phyloP scores from a whole-genome alignment of 2,329 filamentous ascomycete genomes.

The Fusarium hainanense region DNA sequence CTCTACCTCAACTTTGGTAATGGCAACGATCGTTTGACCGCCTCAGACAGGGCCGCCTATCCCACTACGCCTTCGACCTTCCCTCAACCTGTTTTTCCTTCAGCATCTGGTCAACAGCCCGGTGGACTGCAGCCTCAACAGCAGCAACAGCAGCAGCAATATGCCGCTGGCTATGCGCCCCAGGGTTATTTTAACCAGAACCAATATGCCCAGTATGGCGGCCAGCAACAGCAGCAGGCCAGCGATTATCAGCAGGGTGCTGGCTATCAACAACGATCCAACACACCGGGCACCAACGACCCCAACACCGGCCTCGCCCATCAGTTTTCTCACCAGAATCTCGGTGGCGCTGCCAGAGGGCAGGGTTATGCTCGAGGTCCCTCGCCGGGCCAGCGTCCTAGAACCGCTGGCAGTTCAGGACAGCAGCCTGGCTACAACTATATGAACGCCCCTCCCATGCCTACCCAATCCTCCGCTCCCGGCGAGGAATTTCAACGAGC shows the following conservation, averaged over 20 bases:
- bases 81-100: conserved; percentile 82
- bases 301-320: conserved; percentile 91
- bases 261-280: conserved; percentile 63
- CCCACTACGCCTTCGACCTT: conserved; percentile 95
- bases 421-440: conserved; percentile 75
- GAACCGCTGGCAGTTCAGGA: conserved; percentile 79
- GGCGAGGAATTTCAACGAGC: conserved; percentile 80
- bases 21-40: conserved; percentile 71
- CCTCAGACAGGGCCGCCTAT: conserved; percentile 75
- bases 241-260: conserved; percentile 64
- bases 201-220: conserved; percentile 61
- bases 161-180: conserved; percentile 59
- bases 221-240: conserved; percentile 50
- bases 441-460: conserved; percentile 73
- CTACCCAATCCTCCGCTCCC: conserved; percentile 66
- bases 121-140: conserved; percentile 46
- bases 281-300: conserved; percentile 75
- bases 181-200: conserved; percentile 72
- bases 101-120: conserved; percentile 39
- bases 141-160: conserved; percentile 51
- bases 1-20: conserved; percentile 75
- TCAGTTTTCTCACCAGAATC: conserved; percentile 96
- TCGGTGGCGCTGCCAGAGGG: conserved; percentile 77
- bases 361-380: conserved; percentile 76
- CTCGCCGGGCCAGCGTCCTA: conserved; percentile 79